A percentile compares a stretch with the other conserved stretches of the same genome.
phyloP scores from a whole-genome alignment of 371 early-diverging fungal species.

The Syncephalastrum sp. region DNA sequence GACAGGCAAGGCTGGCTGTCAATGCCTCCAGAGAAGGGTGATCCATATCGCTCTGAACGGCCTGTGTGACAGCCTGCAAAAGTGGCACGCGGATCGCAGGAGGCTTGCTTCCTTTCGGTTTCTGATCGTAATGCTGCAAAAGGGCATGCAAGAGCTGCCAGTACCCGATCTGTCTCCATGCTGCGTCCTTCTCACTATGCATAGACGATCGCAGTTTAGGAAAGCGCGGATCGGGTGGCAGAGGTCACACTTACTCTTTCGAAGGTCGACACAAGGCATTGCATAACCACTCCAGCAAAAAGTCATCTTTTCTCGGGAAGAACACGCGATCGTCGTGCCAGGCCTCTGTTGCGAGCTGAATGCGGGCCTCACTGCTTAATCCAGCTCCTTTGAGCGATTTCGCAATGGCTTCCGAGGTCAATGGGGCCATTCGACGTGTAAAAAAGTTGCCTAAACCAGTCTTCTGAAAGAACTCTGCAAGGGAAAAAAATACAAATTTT shows the following conservation, averaged over 20 bases:
- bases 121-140: slow-evolving; percentile 24
- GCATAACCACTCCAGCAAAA: slow-evolving; percentile 48
- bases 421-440: slow-evolving; percentile 32
- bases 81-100: slow-evolving; percentile 33
- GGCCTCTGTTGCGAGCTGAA: slow-evolving; percentile 33
- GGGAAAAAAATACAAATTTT: too few species aligned
- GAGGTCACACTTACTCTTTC: slow-evolving; percentile 32
- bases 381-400: slow-evolving; percentile 50
- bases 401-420: slow-evolving; percentile 60
- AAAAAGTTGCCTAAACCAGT: too few species aligned
- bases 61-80: slow-evolving; percentile 13
- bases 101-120: slow-evolving; percentile 11
- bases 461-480: too few species aligned
- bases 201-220: not conserved
- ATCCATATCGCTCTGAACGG: too few species aligned
- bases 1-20: not conserved
- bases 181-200: too few species aligned
- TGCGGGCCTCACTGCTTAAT: slow-evolving; percentile 28
- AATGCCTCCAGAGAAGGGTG: too few species aligned
- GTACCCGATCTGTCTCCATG: slow-evolving; percentile 23
- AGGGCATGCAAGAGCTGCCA: slow-evolving; percentile 33
- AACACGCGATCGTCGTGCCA: slow-evolving; percentile 39
- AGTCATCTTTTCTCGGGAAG: slow-evolving; percentile 51
- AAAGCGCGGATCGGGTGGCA: not conserved
- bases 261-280: slow-evolving; percentile 17